Evolutionary conservation across 768 basidiomycete genomes (phyloP), one percentile per base, ranked within the genome.

Genomic region (Tulasnella sp.): DNA sequence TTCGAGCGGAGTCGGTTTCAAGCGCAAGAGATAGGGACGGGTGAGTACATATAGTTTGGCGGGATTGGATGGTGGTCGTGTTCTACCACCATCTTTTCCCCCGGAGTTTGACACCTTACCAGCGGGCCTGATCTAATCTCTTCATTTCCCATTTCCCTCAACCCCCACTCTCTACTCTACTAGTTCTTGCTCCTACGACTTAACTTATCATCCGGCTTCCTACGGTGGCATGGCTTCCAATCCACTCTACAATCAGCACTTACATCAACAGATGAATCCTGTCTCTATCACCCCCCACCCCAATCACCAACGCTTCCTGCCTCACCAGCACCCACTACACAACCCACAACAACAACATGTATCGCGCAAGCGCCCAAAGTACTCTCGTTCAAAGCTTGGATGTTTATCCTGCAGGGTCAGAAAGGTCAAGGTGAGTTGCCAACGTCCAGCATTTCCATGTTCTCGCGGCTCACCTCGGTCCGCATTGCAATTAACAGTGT

Each of bases 371-470:
- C 84, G 88, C 34, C 89, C 88, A 51, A 96, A 96, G 76, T 94
- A 94, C 67, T 91, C 88, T 63, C 81, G 93, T 66, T 90, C 88
- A 73, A 93, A 95, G 75, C 92, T 91, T 1, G 93, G 93, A 23
- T 97, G 93, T 70, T 74, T 95, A 69, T 93, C 89, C 44, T 97
- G 93, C 78, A 80, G 93, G 66, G 81, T 83, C 63, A 93, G 94
- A 78, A 89, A 95, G 78, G 90, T 97, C 68, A 96, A 96, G 80
- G 88, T 88, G 64, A 56, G 78, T 2, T n/a, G n/a, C n/a, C 55
- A 42, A 42, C 56, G 56, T 19, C 23, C 15, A 34, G 48, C 49
- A 43, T n/a, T 58, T n/a, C 27, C 21, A n/a, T 44, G 29, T 19
- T 49, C 32, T 3, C 24, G 2, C 11, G 17, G 21, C n/a, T 30